phyloP scores from a whole-genome alignment of 2,329 filamentous ascomycete species.

The Monilinia polystroma region DNA sequence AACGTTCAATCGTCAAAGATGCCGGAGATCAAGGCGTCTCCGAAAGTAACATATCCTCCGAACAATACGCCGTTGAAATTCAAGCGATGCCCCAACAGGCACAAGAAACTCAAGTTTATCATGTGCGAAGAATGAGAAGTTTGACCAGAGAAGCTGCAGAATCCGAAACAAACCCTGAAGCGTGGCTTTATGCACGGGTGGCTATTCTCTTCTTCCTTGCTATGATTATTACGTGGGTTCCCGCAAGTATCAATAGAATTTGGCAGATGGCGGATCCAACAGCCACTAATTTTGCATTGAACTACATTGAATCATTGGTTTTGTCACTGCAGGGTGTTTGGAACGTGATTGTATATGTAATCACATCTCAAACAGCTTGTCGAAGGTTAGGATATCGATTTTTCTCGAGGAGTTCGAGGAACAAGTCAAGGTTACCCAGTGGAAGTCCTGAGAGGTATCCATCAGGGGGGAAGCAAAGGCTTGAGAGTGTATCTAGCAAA shows the following conservation, averaged over 20 bases:
- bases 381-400: constrained; percentile 3
- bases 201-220: constrained; percentile 68
- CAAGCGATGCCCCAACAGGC: constrained; percentile 26
- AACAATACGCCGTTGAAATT: constrained; percentile 2
- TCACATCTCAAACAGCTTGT: constrained; percentile 58
- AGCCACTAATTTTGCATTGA: constrained; percentile 18
- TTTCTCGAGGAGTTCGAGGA: constrained; percentile 16
- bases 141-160: constrained; percentile 15
- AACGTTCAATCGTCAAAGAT: constrained; percentile 24
- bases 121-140: constrained; percentile 18
- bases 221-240: constrained; percentile 64
- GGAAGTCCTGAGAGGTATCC: constrained; percentile 19
- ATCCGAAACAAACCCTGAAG: constrained; percentile 44
- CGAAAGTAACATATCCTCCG: background rate
- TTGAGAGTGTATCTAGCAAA: constrained; percentile 24
- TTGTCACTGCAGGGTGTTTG: constrained; percentile 67
- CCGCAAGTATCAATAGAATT: constrained; percentile 23
- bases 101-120: constrained; percentile 5
- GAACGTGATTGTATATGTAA: constrained; percentile 74
- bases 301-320: constrained; percentile 24
- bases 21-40: constrained; percentile 30
- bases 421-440: constrained; percentile 7
- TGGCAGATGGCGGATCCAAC: constrained; percentile 20
- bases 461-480: constrained; percentile 21
- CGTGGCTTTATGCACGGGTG: constrained; percentile 67